A percentile compares a stretch with the other conserved stretches of the same genome.
These are phyloP conservation scores for Acanthamoeba castellanii DNA, from an alignment of 208 protist genomes.

Conservation along the genomic window DNA sequence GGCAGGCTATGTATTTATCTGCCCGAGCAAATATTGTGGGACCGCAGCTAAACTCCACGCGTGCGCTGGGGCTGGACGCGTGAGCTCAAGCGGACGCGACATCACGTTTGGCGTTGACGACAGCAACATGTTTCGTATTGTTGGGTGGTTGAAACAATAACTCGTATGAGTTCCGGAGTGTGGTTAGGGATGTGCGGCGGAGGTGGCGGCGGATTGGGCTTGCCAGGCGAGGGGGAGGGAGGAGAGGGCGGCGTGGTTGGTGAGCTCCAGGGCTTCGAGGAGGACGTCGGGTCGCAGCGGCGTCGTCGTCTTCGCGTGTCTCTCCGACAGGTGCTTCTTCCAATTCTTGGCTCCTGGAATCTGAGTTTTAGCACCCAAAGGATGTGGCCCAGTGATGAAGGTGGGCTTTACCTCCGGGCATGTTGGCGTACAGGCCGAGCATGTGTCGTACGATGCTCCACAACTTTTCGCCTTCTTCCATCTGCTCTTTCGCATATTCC, in stretches of 20 bases:
- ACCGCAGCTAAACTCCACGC: neutral
- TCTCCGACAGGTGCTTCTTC: constrained; percentile 31
- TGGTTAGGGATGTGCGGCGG: neutral
- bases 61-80: neutral
- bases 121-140: neutral
- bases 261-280: neutral
- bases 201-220: neutral
- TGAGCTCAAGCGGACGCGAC: too few relatives aligned
- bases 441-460: constrained; percentile 51
- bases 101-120: too few relatives aligned
- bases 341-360: constrained; percentile 8
- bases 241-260: neutral
- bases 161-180: too few relatives aligned
- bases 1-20: neutral
- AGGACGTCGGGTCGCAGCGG: neutral
- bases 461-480: neutral
- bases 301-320: neutral
- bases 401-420: neutral
- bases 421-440: constrained; percentile 21
- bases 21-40: neutral
- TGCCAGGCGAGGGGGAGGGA: constrained; percentile 12
- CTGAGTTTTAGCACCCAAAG: neutral
- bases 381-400: neutral
- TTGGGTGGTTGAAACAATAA: neutral
- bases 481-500: constrained; percentile 15